Evolutionary conservation across 2,329 filamentous ascomycete genomes (phyloP), one percentile per base, ranked within the genome.

Genomic region (Meredithiella fracta): DNA sequence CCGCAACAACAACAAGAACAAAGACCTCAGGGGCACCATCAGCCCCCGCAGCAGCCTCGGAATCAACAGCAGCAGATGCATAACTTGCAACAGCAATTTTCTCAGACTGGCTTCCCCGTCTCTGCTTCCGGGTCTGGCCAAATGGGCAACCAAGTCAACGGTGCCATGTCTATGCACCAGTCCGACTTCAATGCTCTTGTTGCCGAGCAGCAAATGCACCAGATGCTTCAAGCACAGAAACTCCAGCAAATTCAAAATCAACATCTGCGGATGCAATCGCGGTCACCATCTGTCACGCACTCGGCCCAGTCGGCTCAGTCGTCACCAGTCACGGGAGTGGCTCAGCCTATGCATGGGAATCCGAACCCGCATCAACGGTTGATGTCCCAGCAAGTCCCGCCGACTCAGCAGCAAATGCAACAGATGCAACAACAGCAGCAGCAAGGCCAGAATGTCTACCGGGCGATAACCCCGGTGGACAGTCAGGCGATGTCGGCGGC

Each of bases 151-250:
- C 55, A 53, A 47, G 23, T 31, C 6, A 20, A 25, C 40, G 31
- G 25, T 15, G 25, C 25, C 20, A 25, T 20, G 26, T 23, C 31
- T 56, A 37, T 40, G 40, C 55, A 54, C 6, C 55, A 57, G 23
- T 20, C 42, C 7, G 42, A 42, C 15, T 57, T 57, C 47, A 60
- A 61, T n/a, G 47, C 55, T 23, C 60, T 60, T 55, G 51, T 44
- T 15, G n/a, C 57, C 1, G 60, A 67, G 14, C 63, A 64, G 14
- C 60, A 62, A n/a, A 50, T 59, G 14, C 67, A 60, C 26, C 60
- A 61, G n/a, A 26, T 51, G 20, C 31, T 54, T 25, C 62, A 61
- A 26, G 63, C 62, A 23, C 65, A 62, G 17, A 54, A 59, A 1
- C 53, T 55, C 11, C 51, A 52, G 22, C 11, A 53, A 3, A 31